Conservation (phyloP, 495 filamentous ascomycete species). For the Terfezia claveryi region DNA sequence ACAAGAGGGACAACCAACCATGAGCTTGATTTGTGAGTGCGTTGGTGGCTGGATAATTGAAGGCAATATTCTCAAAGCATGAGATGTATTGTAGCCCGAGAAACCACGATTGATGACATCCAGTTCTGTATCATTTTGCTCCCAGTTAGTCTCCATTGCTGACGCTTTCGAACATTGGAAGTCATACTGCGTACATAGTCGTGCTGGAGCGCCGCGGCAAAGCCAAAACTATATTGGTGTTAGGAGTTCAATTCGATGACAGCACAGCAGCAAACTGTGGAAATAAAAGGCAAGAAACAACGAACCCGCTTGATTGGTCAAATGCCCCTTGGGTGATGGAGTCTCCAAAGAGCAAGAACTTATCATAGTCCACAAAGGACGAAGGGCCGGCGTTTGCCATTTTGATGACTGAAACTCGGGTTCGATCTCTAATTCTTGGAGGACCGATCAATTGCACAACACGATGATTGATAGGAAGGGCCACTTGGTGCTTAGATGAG, state of each 20-base stretch:
- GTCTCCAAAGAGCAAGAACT: constrained; percentile 18
- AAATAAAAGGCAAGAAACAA: too few species aligned
- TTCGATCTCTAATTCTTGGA: too few species aligned
- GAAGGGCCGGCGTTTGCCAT: constrained; percentile 1
- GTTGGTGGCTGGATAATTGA: constrained; percentile 33
- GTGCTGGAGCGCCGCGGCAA: constrained; percentile 5
- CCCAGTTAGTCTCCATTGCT: not conserved
- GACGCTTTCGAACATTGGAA: not conserved
- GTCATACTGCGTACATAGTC: not conserved
- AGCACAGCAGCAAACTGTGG: not conserved
- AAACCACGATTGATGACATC: constrained; percentile 50
- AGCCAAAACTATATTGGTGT: constrained; percentile 12
- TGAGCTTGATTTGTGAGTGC: constrained; percentile 36
- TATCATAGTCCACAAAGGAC: constrained; percentile 18
- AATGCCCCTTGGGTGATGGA: constrained; percentile 16
- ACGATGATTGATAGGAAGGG: too few species aligned
- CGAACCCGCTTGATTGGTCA: constrained; percentile 9
- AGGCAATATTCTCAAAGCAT: constrained; percentile 37
- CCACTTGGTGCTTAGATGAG: too few species aligned
- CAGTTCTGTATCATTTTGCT: constrained; percentile 17
- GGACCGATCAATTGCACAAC: too few species aligned
- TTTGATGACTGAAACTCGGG: not conserved
- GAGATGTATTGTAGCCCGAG: constrained; percentile 44
- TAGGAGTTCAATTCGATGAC: not conserved
- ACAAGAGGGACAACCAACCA: constrained; percentile 30